A percentile compares a stretch with the other conserved stretches of the same genome.
Evolutionary conservation across 257 asterid species (phyloP).

Genomic region (Knoxia roxburghii): DNA sequence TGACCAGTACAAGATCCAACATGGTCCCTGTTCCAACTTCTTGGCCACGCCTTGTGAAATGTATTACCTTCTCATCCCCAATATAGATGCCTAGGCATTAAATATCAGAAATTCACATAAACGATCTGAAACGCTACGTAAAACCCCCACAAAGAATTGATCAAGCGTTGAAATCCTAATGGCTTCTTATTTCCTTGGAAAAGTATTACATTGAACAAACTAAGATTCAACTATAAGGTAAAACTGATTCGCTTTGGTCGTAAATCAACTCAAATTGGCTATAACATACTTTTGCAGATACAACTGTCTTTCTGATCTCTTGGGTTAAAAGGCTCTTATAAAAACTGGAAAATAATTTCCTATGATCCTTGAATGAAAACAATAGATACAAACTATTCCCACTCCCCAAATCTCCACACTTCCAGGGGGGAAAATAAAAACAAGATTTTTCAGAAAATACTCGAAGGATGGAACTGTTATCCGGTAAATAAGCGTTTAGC

Average conservation of each 20-base stretch:
- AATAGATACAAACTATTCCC: too few relatives aligned
- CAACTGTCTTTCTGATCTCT: neutral
- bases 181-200: too few relatives aligned
- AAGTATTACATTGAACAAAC: neutral
- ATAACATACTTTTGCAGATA: neutral
- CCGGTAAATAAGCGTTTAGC: neutral
- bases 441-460: neutral
- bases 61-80: constrained; percentile 76
- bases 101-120: neutral
- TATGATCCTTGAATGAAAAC: too few relatives aligned
- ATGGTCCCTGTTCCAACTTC: constrained; percentile 89
- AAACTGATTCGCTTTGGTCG: too few relatives aligned
- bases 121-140: too few relatives aligned
- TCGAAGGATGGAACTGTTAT: neutral
- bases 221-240: neutral
- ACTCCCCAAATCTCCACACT: neutral
- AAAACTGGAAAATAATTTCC: neutral
- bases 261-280: neutral
- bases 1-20: constrained; percentile 58
- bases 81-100: constrained; percentile 57
- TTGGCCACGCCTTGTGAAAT: constrained; percentile 93
- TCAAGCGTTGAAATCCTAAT: neutral
- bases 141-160: neutral
- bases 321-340: neutral
- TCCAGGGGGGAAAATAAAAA: too few relatives aligned